Conservation (phyloP, 2,329 filamentous ascomycete species). For the Akanthomyces muscarius region DNA sequence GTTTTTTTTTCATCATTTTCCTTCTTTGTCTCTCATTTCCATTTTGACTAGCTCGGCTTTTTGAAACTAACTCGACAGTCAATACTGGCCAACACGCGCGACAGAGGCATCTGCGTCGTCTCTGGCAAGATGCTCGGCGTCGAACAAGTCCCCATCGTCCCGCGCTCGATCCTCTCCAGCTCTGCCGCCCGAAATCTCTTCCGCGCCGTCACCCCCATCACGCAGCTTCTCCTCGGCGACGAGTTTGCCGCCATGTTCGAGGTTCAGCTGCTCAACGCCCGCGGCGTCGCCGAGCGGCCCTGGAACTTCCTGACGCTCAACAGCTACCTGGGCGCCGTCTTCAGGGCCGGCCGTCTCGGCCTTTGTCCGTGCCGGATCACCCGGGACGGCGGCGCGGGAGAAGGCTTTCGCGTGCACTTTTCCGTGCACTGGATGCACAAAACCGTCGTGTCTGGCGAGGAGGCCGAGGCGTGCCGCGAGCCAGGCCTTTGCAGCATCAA, state of each 20-base stretch:
- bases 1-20: too few relatives aligned
- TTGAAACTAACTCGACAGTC: too few relatives aligned
- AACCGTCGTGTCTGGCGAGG: background rate
- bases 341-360: background rate
- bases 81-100: too few relatives aligned
- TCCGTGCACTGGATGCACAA: background rate
- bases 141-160: background rate
- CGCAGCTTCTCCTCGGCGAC: background rate
- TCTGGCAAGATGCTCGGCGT: background rate
- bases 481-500: too few relatives aligned
- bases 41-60: too few relatives aligned
- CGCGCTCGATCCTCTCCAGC: background rate
- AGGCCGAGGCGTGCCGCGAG: too few relatives aligned
- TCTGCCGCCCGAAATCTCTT: background rate
- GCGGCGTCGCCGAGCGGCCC: background rate
- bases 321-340: background rate
- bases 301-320: background rate
- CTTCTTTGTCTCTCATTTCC: too few relatives aligned
- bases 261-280: background rate
- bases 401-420: background rate
- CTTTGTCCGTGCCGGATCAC: background rate
- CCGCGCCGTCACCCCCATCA: background rate
- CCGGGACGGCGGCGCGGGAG: background rate
- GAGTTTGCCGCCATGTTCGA: background rate
- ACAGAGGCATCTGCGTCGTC: background rate